Base-by-base conservation (phyloP, 176 grass and related monocot genomes). In the Hordeum vulgare region DNA sequence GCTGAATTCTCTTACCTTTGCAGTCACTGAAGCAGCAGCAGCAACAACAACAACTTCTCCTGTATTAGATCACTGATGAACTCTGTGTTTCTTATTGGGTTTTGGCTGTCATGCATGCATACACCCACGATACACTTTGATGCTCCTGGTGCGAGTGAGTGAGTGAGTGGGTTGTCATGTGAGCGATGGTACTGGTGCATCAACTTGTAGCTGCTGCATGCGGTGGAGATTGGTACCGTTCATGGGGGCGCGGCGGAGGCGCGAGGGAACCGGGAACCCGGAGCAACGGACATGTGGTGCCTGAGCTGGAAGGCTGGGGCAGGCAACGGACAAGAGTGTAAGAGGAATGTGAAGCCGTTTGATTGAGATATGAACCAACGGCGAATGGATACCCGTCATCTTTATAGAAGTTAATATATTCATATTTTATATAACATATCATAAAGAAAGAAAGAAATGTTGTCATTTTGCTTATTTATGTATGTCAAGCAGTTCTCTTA, bases 281-380 rank as follows among this genome's bases (percentile, higher is more conserved):
- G 72, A 82, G 65, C 83, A 47, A 90, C 66, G 83, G 89, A 80
- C 89, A 76, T 13, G 40, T 76, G 80, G 63, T 68, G 67, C 75
- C 84, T 86, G 75, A 76, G 84, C 80, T 84, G 88, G 84, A 86
- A 33, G 66, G 20, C 58, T 17, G 21, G 24, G 62, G 83, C 79
- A 79, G 75, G 67, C 79, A 86, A 79, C 62, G 64, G 84, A 68
- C 88, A n/a, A n/a, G n/a, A n/a, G n/a, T n/a, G n/a, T n/a, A n/a
- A n/a, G n/a, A n/a, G n/a, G n/a, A n/a, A n/a, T n/a, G n/a, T n/a
- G n/a, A n/a, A n/a, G n/a, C n/a, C n/a, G n/a, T n/a, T n/a, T n/a
- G n/a, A n/a, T n/a, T n/a, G n/a, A n/a, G n/a, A n/a, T n/a, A n/a
- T n/a, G n/a, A n/a, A n/a, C n/a, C n/a, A n/a, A n/a, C n/a, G n/a